Conservation (phyloP, 1,284 basidiomycete species). For the Rhodotorula sp. region DNA sequence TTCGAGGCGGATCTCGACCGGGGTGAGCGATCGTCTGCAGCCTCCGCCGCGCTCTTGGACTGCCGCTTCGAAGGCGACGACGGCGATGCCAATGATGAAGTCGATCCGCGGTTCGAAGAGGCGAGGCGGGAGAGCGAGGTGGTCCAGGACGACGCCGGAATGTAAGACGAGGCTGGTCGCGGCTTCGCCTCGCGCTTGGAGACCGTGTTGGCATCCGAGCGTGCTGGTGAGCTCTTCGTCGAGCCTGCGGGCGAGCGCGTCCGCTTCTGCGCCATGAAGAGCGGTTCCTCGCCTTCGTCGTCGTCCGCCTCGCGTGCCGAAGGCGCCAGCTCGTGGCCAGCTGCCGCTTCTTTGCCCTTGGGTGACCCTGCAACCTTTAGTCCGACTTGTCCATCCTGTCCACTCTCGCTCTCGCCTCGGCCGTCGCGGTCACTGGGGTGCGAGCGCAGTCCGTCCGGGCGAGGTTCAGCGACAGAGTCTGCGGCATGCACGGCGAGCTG, state of each 20-base stretch:
- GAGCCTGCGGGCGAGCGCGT: not conserved
- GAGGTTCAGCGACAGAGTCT: not conserved
- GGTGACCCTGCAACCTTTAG: too few relatives aligned
- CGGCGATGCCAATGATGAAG: not conserved
- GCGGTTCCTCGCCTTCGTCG: slow-evolving; percentile 4
- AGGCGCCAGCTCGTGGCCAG: not conserved
- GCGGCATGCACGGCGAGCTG: not conserved
- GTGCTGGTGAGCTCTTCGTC: not conserved
- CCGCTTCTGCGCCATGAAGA: not conserved
- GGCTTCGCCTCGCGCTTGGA: not conserved
- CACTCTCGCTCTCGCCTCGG: not conserved
- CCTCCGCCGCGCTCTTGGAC: not conserved
- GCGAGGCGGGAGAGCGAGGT: slow-evolving; percentile 15
- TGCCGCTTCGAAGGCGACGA: not conserved
- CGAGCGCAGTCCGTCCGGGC: not conserved
- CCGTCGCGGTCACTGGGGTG: not conserved
- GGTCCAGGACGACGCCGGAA: slow-evolving; percentile 14
- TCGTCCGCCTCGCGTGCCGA: not conserved
- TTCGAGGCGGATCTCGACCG: too few relatives aligned
- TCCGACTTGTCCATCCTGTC: too few relatives aligned
- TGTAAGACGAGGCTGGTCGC: slow-evolving; percentile 5
- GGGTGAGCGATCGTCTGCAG: too few relatives aligned
- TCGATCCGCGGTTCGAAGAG: slow-evolving; percentile 1
- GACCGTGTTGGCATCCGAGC: not conserved
- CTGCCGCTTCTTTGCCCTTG: not conserved